Evolutionary conservation across 805 yeast genomes (phyloP), one percentile per base, ranked within the genome.

Genomic region (Kregervanrija fluxuum): DNA sequence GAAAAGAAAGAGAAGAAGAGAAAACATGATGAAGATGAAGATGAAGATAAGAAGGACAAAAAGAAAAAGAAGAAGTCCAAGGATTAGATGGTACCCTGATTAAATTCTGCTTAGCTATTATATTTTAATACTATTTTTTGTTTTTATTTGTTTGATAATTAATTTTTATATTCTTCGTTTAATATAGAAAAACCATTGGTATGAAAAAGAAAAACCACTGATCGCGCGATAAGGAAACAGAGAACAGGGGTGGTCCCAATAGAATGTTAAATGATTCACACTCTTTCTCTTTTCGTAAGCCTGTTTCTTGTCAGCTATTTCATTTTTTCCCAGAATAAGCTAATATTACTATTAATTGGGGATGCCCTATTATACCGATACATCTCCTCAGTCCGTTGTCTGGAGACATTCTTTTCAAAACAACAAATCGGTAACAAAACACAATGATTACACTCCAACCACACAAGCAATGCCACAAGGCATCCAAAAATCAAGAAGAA

Each of bases 1-100:
- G 62, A 67, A 35, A 65, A 71, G 65, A 68, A 73, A 64, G 68
- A 69, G 48, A 59, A 66, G 61, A 66, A 67, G 53, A 55, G 59
- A 46, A 57, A 64, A 45, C 60, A 61, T 35, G 59, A 59, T 50
- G 68, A 62, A 43, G 60, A 56, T 38, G 61, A 57, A 32, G 58
- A 64, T 46, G 59, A 62, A 54, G 64, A 68, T 56, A 62, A 68
- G 55, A 51, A 57, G 48, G 50, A 51, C 22, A 54, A 56, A 48
- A 54, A 56, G 50, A 44, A 50, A 46, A 42, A 49, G 48, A 41
- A 43, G 43, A 42, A 47, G 44, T 50, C 66, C 15, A 64, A 64
- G 59, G 62, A 57, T 48, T 62, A 50, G n/a, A 35, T 16, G 31
- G 17, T 13, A 33, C 30, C 17, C 30, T 30, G 11, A 15, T 38